Base-by-base conservation (phyloP, 2,329 filamentous ascomycete species). In the Aspergillus transmontanensis region DNA sequence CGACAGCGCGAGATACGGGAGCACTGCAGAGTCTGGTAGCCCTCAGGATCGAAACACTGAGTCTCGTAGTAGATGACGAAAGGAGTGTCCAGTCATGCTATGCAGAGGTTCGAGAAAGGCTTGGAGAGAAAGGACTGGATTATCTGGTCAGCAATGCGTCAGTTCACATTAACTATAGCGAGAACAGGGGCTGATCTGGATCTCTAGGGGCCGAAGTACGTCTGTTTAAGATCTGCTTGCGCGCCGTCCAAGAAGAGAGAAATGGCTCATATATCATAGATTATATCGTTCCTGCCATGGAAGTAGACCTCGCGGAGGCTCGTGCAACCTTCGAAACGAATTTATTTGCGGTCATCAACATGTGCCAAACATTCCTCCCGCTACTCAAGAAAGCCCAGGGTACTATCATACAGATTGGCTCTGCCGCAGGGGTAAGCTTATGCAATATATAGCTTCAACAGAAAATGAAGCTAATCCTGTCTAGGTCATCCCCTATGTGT, bases 81-180 rank as follows among this genome's bases (percentile, higher is more conserved):
- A 76, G 80, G n/a, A 85, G 81, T 63, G 82, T 88, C 62, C 73
- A 76, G 28, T 72, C 73, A 12, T 81, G 86, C 46, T 80, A 78
- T 64, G 72, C 77, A 7, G 79, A 83, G 58, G 78, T 88, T 19
- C 73, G 80, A 48, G 73, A 73, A 16, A 76, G 80, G 23, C 82
- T 85, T 0, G 75, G 75, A 10, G 82, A 81, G 23, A 81, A 79
- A 55, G 78, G 78, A 4, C 78, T 88, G n/a, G 82, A 87, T 68
- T 82, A 83, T 66, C 77, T 88, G 14, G 82, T 87, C 68, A 87
- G 87, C 72, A 88, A 88, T 76, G 86, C 86, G 61, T 79, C 63
- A 72, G 76, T 74, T 21, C 30, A 26, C 6, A 58, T 6, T 14
- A 34, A 10, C 30, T 26, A 30, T 51, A 45, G 34, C 56, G 59